Conservation (phyloP, 1,284 basidiomycete genomes). For the Cryptococcus sp. region DNA sequence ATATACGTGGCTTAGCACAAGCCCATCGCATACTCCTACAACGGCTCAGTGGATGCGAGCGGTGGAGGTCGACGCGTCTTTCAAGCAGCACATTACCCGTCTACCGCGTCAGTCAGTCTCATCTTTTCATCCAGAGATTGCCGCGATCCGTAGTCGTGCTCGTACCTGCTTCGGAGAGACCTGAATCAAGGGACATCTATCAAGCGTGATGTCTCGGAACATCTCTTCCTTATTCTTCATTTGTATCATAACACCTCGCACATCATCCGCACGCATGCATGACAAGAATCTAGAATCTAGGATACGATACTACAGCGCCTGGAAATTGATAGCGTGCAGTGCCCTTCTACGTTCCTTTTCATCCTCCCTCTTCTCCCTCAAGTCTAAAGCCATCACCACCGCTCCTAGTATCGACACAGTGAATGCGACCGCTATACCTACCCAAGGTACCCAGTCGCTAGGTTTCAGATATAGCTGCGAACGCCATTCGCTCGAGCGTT, state of each 20-base stretch:
- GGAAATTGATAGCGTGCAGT: slow-evolving; percentile 95
- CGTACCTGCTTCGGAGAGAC: no score
- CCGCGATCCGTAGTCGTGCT: no score
- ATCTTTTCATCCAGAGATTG: not conserved
- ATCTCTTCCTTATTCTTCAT: no score
- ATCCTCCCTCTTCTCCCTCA: slow-evolving; percentile 93
- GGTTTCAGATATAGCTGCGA: slow-evolving; percentile 88
- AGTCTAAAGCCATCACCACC: slow-evolving; percentile 82
- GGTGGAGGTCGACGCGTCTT: not conserved
- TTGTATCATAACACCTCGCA: not conserved
- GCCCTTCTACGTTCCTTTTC: slow-evolving; percentile 82
- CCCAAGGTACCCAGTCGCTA: slow-evolving; percentile 97
- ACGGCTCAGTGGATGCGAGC: no score
- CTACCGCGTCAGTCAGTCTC: not conserved
- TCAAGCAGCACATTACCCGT: not conserved
- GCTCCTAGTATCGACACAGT: slow-evolving; percentile 73
- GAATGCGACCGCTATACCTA: slow-evolving; percentile 78
- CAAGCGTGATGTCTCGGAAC: no score
- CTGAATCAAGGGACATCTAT: no score
- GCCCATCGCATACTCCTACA: no score
- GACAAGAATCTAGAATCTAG: not conserved
- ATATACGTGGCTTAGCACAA: no score
- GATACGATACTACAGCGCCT: slow-evolving; percentile 65
- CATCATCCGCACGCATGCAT: not conserved
- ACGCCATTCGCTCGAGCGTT: slow-evolving; percentile 65